These are phyloP conservation scores for Auxenochlorella pyrenoidosa DNA, from an alignment of 139 green algal species.

Conservation along the genomic window DNA sequence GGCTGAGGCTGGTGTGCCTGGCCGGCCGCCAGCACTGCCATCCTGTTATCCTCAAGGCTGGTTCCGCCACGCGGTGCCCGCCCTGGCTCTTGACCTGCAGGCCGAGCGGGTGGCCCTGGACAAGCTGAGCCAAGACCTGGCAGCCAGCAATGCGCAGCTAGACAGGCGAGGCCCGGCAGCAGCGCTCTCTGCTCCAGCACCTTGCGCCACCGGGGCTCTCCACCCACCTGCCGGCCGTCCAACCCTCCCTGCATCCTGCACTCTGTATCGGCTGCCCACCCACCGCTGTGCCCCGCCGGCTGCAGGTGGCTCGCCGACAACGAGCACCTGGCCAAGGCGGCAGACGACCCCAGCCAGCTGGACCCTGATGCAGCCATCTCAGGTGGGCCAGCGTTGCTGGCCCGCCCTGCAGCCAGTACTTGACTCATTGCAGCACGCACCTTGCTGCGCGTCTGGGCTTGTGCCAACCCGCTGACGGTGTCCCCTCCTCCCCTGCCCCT, in stretches of 20 bases:
- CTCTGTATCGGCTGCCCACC: not conserved
- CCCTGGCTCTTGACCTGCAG: constrained; percentile 36
- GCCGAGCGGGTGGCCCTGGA: constrained; percentile 77
- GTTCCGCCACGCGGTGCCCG: too few relatives aligned
- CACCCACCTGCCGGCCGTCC: too few relatives aligned
- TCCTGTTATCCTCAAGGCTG: too few relatives aligned
- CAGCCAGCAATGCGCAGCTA: constrained; percentile 57
- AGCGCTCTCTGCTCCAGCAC: not conserved
- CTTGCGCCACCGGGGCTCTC: too few relatives aligned
- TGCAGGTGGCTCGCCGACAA: constrained; percentile 75
- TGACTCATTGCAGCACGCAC: not conserved
- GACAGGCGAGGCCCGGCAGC: constrained; percentile 17
- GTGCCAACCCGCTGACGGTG: not conserved
- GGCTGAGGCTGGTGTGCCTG: too few relatives aligned
- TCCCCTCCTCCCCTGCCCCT: not conserved
- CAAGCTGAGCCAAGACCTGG: constrained; percentile 66
- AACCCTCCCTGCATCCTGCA: too few relatives aligned
- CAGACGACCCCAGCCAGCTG: not conserved
- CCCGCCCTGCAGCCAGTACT: not conserved
- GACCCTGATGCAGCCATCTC: constrained; percentile 54
- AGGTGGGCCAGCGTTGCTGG: not conserved
- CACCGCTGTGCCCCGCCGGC: too few relatives aligned
- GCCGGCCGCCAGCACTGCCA: too few relatives aligned
- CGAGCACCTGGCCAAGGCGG: constrained; percentile 54
- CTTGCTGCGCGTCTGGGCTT: too few relatives aligned